Base-by-base conservation (phyloP, 164 flowering plant genomes). In the Vitis amurensis region DNA sequence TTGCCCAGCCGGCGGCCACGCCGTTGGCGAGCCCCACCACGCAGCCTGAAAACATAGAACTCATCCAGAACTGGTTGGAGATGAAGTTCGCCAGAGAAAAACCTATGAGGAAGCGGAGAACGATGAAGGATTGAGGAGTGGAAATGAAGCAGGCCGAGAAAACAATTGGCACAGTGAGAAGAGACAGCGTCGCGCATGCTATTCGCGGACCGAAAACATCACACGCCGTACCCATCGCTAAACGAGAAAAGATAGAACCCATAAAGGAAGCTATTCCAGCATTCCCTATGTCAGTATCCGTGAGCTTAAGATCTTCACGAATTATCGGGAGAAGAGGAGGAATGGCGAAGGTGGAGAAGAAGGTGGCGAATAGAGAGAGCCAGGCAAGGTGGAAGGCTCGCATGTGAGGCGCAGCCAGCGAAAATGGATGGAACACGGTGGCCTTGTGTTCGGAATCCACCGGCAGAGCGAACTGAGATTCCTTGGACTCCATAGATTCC, bases 1-100 rank as follows among this genome's bases (percentile, higher is more conserved):
- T 82, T 3, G 90, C 87, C 93, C 93, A 89, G 0, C 89, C 93
- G 50, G 89, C 88, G 1, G 89, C 69, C n/a, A 84, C 71, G 3
- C 85, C 93, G 65, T 89, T 87, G 49, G 89, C 90, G 1, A 81
- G 77, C 17, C 88, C 93, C 4, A 89, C 85, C 12, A 82, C 73
- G 16, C 37, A 15, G 70, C 71, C 15, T 44, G 90, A 80, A 75
- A 89, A 89, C 93, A 89, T 89, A 59, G 83, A 82, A 73, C 81
- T 84, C 88, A 85, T 89, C 90, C 90, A 89, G 70, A 78, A 87
- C 75, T 89, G 93, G 73, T 78, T 84, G 29, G 93, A 77, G 5
- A 87, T 87, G 73, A 89, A 89, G 71, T 84, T 89, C 9, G 89
- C 93, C 2, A 89, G 47, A 1, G 77, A 85, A 37, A 89, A 83